Evolutionary conservation across 73 alveolate genomes (phyloP), one percentile per base, ranked within the genome.

Genomic region (Symbiodinium pilosum): DNA sequence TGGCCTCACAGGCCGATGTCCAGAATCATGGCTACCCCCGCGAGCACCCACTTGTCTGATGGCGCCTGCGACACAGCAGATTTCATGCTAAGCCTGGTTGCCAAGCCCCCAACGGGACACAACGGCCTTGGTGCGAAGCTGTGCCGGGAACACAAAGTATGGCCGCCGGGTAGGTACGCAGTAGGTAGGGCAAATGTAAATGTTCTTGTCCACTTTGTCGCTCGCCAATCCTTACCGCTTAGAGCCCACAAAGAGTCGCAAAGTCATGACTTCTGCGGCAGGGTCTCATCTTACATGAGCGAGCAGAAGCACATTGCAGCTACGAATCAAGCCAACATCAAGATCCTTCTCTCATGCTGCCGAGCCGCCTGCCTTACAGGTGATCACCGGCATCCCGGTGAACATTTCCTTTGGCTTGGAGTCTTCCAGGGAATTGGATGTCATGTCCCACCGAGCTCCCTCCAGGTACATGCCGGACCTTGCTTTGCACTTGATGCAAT

Each of bases 311-410:
- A n/a, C n/a, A n/a, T n/a, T n/a, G n/a, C n/a, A n/a, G n/a, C n/a
- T n/a, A n/a, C n/a, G n/a, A n/a, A n/a, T n/a, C n/a, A n/a, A n/a
- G n/a, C 26, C 34, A 54, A 54, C 20, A n/a, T 6, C 20, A 54
- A 54, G 26, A 54, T 1, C 73, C 34, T 54, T 18, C 73, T 54
- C 2, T 54, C 30, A 4, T 75, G 64, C 59, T 44, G 99, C 99
- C 75, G 99, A 99, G 59, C 98, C 95, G 83, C 99, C 99, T 43
- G 99, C 99, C 99, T 99, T 99, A 99, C 99, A 99, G 99, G 99
- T 99, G 89, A 99, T 99, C 94, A 99, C 99, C 51, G 99, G 99
- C 92, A 99, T 99, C 42, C 99, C 99, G 98, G 99, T 99, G 99
- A 99, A 99, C 99, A 99, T 99, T 93, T 99, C 99, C 99, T 99